Percentiles rank a stretch among this genome's conserved stretches.
Evolutionary conservation across 2,329 filamentous ascomycete species (phyloP).

Genomic region (Penicillium crustosum): DNA sequence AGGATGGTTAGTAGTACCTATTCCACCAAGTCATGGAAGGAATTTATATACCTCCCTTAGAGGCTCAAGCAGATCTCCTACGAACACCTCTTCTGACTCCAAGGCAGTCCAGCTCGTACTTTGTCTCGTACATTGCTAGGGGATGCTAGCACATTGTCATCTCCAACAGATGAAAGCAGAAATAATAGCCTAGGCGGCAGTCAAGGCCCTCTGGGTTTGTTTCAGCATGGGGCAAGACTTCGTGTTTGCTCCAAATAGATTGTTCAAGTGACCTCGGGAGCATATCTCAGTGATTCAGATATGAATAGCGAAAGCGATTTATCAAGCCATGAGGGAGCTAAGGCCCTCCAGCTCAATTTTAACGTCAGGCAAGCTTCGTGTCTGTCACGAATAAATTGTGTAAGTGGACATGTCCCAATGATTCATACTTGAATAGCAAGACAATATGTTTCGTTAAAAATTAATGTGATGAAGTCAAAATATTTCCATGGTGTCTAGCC

Average conservation of each 20-base stretch:
- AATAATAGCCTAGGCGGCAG: not conserved
- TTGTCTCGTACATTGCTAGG: not conserved
- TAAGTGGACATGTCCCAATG: not conserved
- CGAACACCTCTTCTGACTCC: not conserved
- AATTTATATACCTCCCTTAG: not conserved
- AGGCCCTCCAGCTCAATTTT: not conserved
- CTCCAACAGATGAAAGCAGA: not conserved
- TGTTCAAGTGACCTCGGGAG: no score
- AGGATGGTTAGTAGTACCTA: not conserved
- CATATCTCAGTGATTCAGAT: not conserved
- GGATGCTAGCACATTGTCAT: not conserved
- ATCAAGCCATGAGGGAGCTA: not conserved
- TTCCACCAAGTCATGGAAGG: not conserved
- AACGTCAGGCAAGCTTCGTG: not conserved
- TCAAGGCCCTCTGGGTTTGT: not conserved
- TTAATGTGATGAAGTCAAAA: not conserved
- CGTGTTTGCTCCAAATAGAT: not conserved
- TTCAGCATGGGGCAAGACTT: not conserved
- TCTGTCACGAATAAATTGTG: not conserved
- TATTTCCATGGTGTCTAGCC: not conserved
- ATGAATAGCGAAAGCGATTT: not conserved
- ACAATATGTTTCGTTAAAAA: not conserved
- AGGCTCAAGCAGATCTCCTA: not conserved
- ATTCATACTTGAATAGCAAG: not conserved
- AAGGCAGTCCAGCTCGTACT: not conserved